Evolutionary conservation across 331 rosid species (phyloP), one percentile per base, ranked within the genome.

Genomic region (Stylosanthes scabra): DNA sequence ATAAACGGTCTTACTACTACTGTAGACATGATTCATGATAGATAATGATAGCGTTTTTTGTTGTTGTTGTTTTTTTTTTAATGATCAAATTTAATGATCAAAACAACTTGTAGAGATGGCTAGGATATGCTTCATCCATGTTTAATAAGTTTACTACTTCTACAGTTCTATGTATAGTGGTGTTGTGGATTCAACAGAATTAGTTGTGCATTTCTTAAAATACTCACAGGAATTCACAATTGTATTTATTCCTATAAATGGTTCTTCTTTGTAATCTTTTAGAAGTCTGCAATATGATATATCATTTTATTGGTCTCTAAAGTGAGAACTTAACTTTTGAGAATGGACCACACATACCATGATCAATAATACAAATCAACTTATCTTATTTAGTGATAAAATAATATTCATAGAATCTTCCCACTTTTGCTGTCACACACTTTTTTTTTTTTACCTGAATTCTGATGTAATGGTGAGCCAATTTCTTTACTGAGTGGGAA

Each of bases 401-500:
- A 82, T 77, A 66, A 74, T 74, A 74, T 52, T 34, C 51, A 10
- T 37, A 72, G 61, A 67, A 81, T 66, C 68, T 70, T 80, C 16
- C 79, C 3, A 37, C 83, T 80, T 56, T 73, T 75, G 46, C 46
- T 62, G 31, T 61, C 62, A 70, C 5, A 69, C 55, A 60, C 28
- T 66, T 58, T 66, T 73, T 20, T 20, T 20, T 62, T 66, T 73
- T 76, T 63, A 61, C 69, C 54, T 40, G 62, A 70, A 78, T 50
- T 57, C 39, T 71, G 57, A 63, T 66, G 70, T 68, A 47, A 71
- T 49, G 78, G 82, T 56, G 31, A 67, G 42, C 58, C 52, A 70
- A 51, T 60, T 68, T 31, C 31, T 51, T 69, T 29, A 56, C 63
- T 80, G 61, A 83, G 25, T 85, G 97, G 89, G 59, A 78, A 73